A percentile compares a stretch with the other conserved stretches of the same genome.
Conservation (phyloP, 225 moss, liverwort and hornwort species). For the Polytrichum commune region DNA sequence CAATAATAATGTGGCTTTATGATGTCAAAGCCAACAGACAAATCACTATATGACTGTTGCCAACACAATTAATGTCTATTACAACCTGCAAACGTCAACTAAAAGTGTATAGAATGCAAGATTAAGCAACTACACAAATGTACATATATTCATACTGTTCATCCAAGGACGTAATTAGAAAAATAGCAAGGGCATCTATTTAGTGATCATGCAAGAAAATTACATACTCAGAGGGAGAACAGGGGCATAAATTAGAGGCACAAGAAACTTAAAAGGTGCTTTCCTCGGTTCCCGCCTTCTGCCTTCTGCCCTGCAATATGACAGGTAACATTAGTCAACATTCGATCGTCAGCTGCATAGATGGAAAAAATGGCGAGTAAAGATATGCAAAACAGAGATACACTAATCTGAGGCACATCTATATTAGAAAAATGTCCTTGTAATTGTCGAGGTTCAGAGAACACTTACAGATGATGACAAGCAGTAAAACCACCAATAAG, state of each 20-base stretch:
- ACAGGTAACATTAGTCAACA: neutral
- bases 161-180: no score
- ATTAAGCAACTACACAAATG: neutral
- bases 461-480: no score
- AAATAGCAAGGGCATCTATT: no score
- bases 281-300: constrained; percentile 70
- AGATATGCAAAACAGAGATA: no score
- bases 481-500: no score
- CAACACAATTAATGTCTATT: neutral
- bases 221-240: constrained; percentile 81
- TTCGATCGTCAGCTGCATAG: neutral
- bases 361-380: no score
- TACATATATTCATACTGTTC: no score
- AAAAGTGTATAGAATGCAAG: neutral
- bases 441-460: no score
- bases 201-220: no score
- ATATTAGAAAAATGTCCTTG: no score
- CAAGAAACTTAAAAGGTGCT: constrained; percentile 88
- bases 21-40: neutral
- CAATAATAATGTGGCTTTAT: neutral
- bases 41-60: neutral
- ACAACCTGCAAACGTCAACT: neutral
- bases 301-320: constrained; percentile 49
- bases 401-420: no score
- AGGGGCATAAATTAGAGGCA: constrained; percentile 94